Evolutionary conservation across 1,284 basidiomycete species (phyloP), one percentile per base, ranked within the genome.

Genomic region (Amylostereum areolatum): DNA sequence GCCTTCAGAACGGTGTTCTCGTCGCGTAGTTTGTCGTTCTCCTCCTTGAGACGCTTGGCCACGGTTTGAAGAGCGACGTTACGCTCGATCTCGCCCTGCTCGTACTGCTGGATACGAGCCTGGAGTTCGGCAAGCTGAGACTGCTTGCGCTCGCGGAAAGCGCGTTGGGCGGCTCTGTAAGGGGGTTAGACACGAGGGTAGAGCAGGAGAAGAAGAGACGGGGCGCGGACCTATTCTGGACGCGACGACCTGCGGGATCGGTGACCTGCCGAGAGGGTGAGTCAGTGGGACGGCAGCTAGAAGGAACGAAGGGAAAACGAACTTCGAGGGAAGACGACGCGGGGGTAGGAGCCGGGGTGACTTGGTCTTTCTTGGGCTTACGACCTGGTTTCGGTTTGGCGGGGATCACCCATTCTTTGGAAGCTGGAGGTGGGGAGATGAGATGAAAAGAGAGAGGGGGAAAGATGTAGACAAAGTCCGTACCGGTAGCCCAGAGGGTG

Each of bases 111-210:
- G 45, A 95, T 74, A 42, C 91, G 85, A 52, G 90, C 88, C 68
- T 95, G 91, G 32, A 95, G 78, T 47, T 93, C 92, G n/a, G 85
- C 81, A 39, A 95, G 83, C 61, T 94, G 92, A 27, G 88, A 86
- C 62, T 94, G 91, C 64, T 91, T 92, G 52, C 92, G 82, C 60
- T 94, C 92, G 35, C 92, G 80, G 66, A 95, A 94, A 3, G 92
- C 92, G 41, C 92, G 83, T 64, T 96, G 92, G 4, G 91, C 91
- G 36, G 89, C 89, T 55, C 92, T 95, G 55, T 64, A 57, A 7
- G 50, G 62, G 32, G 36, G 39, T 35, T 47, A 43, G 45, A 52
- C 43, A 53, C 25, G 41, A 37, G 1, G 31, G 36, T 48, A 45
- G 48, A 32, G 43, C 29, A 33, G 30, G n/a, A 47, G 37, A 40